phyloP scores from a whole-genome alignment of 1,284 basidiomycete species.

The Sanghuangporus baumii region DNA sequence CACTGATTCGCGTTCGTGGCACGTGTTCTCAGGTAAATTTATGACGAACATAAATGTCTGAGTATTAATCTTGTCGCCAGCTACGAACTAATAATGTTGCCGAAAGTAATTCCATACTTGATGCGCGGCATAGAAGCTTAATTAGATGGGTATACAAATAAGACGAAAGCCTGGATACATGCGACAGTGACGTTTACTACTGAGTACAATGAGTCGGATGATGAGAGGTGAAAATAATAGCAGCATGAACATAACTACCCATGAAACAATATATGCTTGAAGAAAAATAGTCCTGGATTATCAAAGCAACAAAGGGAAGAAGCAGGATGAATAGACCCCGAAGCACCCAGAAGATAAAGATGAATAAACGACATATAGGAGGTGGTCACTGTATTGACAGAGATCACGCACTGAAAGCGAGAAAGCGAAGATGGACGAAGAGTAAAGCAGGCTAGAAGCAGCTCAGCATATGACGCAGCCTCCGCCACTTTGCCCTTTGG shows the following conservation, averaged over 20 bases:
- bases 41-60: neutral
- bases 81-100: neutral
- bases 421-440: neutral
- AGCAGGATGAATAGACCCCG: too few relatives aligned
- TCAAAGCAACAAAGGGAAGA: neutral
- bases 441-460: neutral
- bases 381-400: neutral
- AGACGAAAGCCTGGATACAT: neutral
- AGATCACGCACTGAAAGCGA: neutral
- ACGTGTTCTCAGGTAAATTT: neutral
- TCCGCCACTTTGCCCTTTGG: slow-evolving; percentile 55
- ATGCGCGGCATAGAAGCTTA: neutral
- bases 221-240: neutral
- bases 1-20: neutral
- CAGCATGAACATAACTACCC: neutral
- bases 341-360: neutral
- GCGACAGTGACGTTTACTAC: slow-evolving; percentile 1
- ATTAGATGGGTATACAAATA: slow-evolving; percentile 4
- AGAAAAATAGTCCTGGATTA: neutral
- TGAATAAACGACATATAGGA: neutral
- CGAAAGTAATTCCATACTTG: neutral
- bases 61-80: neutral
- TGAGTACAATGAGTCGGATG: slow-evolving; percentile 12
- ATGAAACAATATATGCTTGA: neutral
- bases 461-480: slow-evolving; percentile 19